Base-by-base conservation (phyloP, 768 basidiomycete species). In the Tulasnella sp. region DNA sequence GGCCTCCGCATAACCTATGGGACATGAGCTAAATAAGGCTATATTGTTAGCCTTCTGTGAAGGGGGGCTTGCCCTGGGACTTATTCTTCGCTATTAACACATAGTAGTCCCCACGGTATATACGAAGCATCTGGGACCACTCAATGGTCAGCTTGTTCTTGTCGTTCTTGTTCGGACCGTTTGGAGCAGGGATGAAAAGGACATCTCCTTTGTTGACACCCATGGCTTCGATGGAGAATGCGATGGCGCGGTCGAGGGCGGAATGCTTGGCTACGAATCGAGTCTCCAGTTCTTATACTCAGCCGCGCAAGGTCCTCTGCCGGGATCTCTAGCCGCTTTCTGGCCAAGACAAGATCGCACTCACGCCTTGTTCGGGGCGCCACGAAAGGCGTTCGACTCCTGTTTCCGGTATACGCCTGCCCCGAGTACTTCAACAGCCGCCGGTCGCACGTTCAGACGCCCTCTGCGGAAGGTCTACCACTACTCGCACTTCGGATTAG, bases 21-120 rank as follows among this genome's bases (percentile, higher is more conserved):
- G 34, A 12, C 20, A n/a, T 3, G 42, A 73, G 7, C 8, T 37
- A 1, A 9, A n/a, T 20, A n/a, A 18, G 28, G 1, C 37, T 0
- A 37, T 24, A 34, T 40, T 7, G 8, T 40, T 4, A 73, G 24
- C 72, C 72, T 72, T 3, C 6, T 37, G 16, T 24, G 22, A n/a
- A 34, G 72, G 22, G 3, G 7, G 28, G 34, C 72, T 37, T 44
- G 37, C 72, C 72, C 9, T 73, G 72, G 42, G 20, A 11, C 11
- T 73, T 73, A 34, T 73, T 73, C 72, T 72, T 73, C 31, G 42
- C 31, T 18, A 73, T 18, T 28, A 73, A n/a, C 34, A 73, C 28
- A 28, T 40, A 37, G 20, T 31, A 28, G 7, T 31, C 41, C 1
- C 4, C 69, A 31, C 24, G 14, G 14, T 31, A 34, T 20, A 34